Conservation (phyloP, 192 early-diverging fungal genomes). For the Backusella tarrabulga region DNA sequence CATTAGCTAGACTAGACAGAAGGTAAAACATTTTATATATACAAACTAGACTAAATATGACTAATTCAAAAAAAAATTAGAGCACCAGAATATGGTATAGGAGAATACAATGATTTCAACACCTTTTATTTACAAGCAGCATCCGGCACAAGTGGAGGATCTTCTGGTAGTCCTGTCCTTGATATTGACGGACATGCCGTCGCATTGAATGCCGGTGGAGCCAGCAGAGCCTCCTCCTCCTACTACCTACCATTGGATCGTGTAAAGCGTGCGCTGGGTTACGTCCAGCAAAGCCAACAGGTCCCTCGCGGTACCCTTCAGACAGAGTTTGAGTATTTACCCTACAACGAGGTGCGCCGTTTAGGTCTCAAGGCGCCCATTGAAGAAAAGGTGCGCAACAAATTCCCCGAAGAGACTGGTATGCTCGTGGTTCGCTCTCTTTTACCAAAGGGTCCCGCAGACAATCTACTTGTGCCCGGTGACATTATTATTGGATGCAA, state of each 20-base stretch:
- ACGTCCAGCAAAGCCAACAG: conserved; percentile 48
- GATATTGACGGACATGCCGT: conserved; percentile 77
- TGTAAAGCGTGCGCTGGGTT: conserved; percentile 61
- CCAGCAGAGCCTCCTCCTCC: conserved; percentile 63
- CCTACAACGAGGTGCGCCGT: conserved; percentile 74
- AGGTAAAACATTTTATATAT: conserved; percentile 22
- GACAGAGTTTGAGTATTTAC: conserved; percentile 63
- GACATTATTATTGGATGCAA: conserved; percentile 71
- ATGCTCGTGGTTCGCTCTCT: conserved; percentile 65
- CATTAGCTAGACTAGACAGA: conserved; percentile 71
- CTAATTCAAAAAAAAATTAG: conserved; percentile 28
- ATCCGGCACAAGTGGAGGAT: conserved; percentile 72
- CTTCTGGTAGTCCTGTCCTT: conserved; percentile 76
- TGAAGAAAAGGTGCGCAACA: conserved; percentile 61
- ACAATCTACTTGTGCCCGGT: conserved; percentile 57
- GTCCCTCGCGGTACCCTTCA: conserved; percentile 78
- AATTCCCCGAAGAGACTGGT: conserved; percentile 65
- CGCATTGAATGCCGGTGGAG: conserved; percentile 70
- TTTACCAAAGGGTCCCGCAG: conserved; percentile 71
- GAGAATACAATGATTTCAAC: conserved; percentile 78
- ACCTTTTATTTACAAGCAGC: conserved; percentile 82
- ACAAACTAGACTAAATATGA: conserved; percentile 3
- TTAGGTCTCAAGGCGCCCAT: conserved; percentile 65
- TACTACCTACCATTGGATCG: conserved; percentile 80
- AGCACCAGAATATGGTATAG: conserved; percentile 65